These are phyloP conservation scores for Backusella sp. DNA, from an alignment of 192 early-diverging fungal genomes.

Conservation along the genomic window DNA sequence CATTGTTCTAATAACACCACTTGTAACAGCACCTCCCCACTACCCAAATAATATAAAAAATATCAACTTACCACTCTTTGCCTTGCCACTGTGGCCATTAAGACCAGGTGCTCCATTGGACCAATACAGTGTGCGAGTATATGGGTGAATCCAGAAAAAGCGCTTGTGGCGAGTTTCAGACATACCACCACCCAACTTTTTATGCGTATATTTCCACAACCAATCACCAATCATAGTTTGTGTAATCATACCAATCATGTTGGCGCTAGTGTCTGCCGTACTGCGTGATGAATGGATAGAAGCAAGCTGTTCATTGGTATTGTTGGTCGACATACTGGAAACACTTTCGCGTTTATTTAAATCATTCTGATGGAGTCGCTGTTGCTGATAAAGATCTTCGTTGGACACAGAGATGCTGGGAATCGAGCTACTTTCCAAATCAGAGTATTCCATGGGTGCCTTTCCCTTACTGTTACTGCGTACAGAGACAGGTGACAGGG, in stretches of 20 bases:
- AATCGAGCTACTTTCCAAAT: conserved; percentile 1
- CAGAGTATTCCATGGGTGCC: conserved; percentile 9
- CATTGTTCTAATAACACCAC: neutral
- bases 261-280: conserved; percentile 1
- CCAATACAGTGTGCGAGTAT: conserved; percentile 79
- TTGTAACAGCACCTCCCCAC: neutral
- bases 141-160: conserved; percentile 83
- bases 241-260: conserved; percentile 41
- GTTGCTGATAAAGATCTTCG: neutral
- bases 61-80: conserved; percentile 45
- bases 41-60: neutral
- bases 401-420: neutral
- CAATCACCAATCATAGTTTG: conserved; percentile 79
- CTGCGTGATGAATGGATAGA: conserved; percentile 6
- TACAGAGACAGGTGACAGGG: neutral
- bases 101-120: conserved; percentile 58
- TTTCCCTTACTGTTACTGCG: conserved; percentile 12
- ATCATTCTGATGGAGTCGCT: neutral
- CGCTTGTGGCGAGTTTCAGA: conserved; percentile 65
- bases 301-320: conserved; percentile 11
- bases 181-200: conserved; percentile 44
- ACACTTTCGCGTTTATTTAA: conserved; percentile 1
- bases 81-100: conserved; percentile 36
- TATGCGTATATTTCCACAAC: conserved; percentile 71
- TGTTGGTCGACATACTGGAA: conserved; percentile 19